Conservation (phyloP, 108 stramenopile genomes). For the Cyclotella kingstonii region DNA sequence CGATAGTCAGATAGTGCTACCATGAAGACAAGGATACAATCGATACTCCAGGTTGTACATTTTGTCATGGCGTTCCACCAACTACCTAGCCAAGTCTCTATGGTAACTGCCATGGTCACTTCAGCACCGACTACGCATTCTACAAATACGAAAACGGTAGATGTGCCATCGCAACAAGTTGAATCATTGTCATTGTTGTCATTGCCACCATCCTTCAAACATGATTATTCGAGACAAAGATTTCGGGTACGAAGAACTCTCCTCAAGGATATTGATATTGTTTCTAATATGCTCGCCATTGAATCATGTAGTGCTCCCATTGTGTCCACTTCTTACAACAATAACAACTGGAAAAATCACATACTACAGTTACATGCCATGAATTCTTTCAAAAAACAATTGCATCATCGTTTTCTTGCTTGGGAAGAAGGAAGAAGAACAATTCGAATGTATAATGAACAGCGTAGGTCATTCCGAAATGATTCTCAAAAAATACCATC, state of each 20-base stretch:
- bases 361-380: slow-evolving; percentile 24
- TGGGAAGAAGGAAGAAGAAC: slow-evolving; percentile 44
- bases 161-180: not conserved
- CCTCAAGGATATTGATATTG: slow-evolving; percentile 21
- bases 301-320: too few relatives aligned
- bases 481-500: slow-evolving; percentile 13
- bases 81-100: too few relatives aligned
- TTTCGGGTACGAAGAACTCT: slow-evolving; percentile 29
- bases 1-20: too few relatives aligned
- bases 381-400: slow-evolving; percentile 18
- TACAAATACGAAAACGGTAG: too few relatives aligned
- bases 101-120: too few relatives aligned
- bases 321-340: not conserved
- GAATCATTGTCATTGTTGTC: not conserved
- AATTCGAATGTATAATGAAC: not conserved
- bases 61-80: too few relatives aligned
- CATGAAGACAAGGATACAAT: too few relatives aligned
- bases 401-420: slow-evolving; percentile 45
- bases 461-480: not conserved
- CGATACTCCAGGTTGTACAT: too few relatives aligned
- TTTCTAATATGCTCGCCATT: slow-evolving; percentile 32
- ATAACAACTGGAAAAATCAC: slow-evolving; percentile 13
- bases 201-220: not conserved
- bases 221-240: not conserved
- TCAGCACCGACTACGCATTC: too few relatives aligned